Evolutionary conservation across 495 filamentous ascomycete species (phyloP).

Genomic region (Xylaria intraflava): DNA sequence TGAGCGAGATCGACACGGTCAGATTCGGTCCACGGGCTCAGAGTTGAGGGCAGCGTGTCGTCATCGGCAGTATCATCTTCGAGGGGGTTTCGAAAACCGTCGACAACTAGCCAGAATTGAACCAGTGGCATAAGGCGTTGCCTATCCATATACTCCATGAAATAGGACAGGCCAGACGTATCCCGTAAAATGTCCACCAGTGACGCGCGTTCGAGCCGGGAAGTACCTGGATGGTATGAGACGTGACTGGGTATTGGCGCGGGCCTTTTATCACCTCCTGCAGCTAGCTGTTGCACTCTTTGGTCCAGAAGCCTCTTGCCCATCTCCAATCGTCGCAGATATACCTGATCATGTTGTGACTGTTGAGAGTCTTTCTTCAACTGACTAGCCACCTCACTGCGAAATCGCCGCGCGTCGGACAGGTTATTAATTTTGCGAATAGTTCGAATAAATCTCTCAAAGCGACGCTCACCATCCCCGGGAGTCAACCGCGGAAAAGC

Average conservation of each 20-base stretch:
- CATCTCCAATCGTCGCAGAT: slow-evolving; percentile 80
- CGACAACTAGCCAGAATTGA: slow-evolving; percentile 98
- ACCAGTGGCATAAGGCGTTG: slow-evolving; percentile 79
- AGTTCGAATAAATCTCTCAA: slow-evolving; percentile 88
- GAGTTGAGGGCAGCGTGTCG: slow-evolving; percentile 52
- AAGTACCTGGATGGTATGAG: slow-evolving; percentile 35
- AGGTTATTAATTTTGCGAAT: slow-evolving; percentile 84
- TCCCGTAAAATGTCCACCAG: slow-evolving; percentile 79
- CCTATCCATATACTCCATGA: slow-evolving; percentile 99
- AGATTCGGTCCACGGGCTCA: slow-evolving; percentile 68
- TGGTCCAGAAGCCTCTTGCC: slow-evolving; percentile 88
- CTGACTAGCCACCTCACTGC: slow-evolving; percentile 89
- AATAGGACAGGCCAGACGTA: slow-evolving; percentile 86
- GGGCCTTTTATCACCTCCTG: slow-evolving; percentile 49
- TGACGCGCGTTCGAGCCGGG: slow-evolving; percentile 61
- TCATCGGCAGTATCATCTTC: slow-evolving; percentile 78
- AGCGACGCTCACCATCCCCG: slow-evolving; percentile 77
- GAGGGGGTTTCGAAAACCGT: slow-evolving; percentile 91
- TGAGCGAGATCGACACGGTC: slow-evolving; percentile 83
- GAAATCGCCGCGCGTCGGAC: slow-evolving; percentile 87
- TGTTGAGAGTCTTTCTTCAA: slow-evolving; percentile 76
- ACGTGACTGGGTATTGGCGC: slow-evolving; percentile 24
- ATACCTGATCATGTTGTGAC: slow-evolving; percentile 73
- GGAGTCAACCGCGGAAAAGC: slow-evolving; percentile 58
- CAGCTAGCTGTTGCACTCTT: slow-evolving; percentile 74